Conservation (phyloP, 2,329 filamentous ascomycete species). For the Bipolaris oryzae region DNA sequence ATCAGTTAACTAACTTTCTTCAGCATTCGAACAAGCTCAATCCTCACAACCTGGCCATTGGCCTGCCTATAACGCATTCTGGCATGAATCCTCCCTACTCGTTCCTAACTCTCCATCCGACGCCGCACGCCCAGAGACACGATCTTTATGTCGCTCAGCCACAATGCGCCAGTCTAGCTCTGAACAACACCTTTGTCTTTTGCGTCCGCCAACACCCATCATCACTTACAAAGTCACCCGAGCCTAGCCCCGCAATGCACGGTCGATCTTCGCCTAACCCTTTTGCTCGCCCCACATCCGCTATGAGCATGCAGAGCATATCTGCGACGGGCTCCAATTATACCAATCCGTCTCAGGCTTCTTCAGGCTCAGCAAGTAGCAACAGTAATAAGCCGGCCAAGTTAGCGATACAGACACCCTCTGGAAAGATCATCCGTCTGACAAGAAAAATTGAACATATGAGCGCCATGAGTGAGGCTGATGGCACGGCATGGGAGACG, state of each 20-base stretch:
- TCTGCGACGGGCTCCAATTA: conserved; percentile 60
- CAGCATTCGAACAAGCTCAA: conserved; percentile 92
- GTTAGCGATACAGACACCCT: conserved; percentile 89
- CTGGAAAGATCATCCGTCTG: conserved; percentile 89
- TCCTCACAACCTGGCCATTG: conserved; percentile 86
- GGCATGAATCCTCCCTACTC: conserved; percentile 95
- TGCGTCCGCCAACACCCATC: conserved; percentile 91
- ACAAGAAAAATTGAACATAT: conserved; percentile 78
- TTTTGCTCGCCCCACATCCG: conserved; percentile 61
- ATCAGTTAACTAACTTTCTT: conserved; percentile 21
- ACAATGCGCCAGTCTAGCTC: conserved; percentile 82
- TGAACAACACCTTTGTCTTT: conserved; percentile 99
- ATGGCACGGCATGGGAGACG: conserved; percentile 83
- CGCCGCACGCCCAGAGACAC: conserved; percentile 94
- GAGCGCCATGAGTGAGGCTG: conserved; percentile 62
- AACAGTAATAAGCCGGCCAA: conserved; percentile 83
- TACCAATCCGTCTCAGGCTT: conserved; percentile 63
- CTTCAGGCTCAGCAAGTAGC: conserved; percentile 61
- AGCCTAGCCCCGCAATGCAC: conserved; percentile 44
- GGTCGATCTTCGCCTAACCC: conserved; percentile 60
- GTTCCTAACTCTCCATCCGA: conserved; percentile 90
- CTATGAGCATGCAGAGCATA: conserved; percentile 66
- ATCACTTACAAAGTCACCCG: conserved; percentile 50
- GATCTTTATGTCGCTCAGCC: conserved; percentile 97
- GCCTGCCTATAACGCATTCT: conserved; percentile 86